Conservation (phyloP, 2,329 filamentous ascomycete genomes). For the Boeremia lycopersici region DNA sequence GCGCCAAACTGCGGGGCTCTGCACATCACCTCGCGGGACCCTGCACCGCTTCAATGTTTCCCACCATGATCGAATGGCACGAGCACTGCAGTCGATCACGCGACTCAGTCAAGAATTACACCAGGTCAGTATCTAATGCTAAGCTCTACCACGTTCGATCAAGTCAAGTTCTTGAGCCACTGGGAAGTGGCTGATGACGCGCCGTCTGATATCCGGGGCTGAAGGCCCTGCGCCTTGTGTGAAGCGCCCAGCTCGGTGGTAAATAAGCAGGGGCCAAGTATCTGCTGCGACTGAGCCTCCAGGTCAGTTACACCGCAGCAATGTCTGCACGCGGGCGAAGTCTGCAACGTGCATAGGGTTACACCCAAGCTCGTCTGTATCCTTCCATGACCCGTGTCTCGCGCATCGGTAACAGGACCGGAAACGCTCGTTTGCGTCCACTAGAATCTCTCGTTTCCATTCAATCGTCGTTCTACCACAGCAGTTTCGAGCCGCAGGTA, state of each 20-base stretch:
- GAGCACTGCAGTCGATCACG: not conserved
- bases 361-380: slow-evolving; percentile 4
- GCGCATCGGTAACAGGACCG: not conserved
- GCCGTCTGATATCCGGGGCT: not conserved
- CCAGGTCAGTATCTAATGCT: no score
- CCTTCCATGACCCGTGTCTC: not conserved
- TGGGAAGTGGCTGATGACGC: not conserved
- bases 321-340: slow-evolving; percentile 2
- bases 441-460: not conserved
- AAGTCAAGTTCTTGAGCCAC: not conserved
- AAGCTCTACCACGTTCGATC: not conserved
- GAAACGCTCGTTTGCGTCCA: not conserved
- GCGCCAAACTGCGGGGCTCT: not conserved
- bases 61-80: not conserved
- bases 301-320: slow-evolving; percentile 1
- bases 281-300: not conserved
- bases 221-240: not conserved
- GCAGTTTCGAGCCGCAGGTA: slow-evolving; percentile 7
- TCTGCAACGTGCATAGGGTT: slow-evolving; percentile 9
- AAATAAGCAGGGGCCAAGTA: not conserved
- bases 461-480: slow-evolving; percentile 1
- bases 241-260: not conserved
- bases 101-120: no score
- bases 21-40: not conserved
- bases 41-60: not conserved